Base-by-base conservation (phyloP, 2,329 filamentous ascomycete species). In the Colletotrichum plurivorum region DNA sequence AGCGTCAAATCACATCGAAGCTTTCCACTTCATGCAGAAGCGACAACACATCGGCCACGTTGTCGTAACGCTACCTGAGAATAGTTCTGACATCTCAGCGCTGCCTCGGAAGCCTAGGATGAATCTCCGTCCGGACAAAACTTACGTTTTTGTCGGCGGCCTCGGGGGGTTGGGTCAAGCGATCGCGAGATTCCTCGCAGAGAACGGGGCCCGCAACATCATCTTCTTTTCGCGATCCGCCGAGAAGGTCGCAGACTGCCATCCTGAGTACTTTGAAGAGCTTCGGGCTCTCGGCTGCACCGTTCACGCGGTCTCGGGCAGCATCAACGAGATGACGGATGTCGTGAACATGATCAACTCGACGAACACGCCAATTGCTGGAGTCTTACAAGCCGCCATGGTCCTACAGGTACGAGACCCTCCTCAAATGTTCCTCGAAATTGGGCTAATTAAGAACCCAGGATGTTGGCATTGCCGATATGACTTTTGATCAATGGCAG, bases 31-130 rank as follows among this genome's bases (percentile, higher is more conserved):
- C 51, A 80, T 87, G 79, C 81, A 85, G 61, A 75, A 74, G 2
- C 83, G 82, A 1, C 73, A 73, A 31, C 83, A 85, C 68, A 80
- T 82, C 45, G 84, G 83, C 0, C 84, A 84, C 58, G 80, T 85
- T 15, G 77, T 85, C 15, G 56, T 83, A 15, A 72, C 64, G 39
- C 69, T 77, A 67, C 71, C 56, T 5, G 25, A 49, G 3, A 31
- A 41, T 10, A 36, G 22, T 10, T 3, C 9, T 8, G 12, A 56
- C 20, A 16, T 54, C 2, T 13, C 27, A 0, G 41, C 57, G 4
- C 6, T 9, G 4, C 45, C 67, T 3, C 20, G 18, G 13, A 20
- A 16, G 5, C 16, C 36, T 12, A 36, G 16, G 2, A 36, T 55
- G 13, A 22, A 6, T 12, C 58, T 68, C 13, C 67, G 64, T 2